phyloP scores from a whole-genome alignment of 441 rosid species.

The Euphorbia schlechtendalii region DNA sequence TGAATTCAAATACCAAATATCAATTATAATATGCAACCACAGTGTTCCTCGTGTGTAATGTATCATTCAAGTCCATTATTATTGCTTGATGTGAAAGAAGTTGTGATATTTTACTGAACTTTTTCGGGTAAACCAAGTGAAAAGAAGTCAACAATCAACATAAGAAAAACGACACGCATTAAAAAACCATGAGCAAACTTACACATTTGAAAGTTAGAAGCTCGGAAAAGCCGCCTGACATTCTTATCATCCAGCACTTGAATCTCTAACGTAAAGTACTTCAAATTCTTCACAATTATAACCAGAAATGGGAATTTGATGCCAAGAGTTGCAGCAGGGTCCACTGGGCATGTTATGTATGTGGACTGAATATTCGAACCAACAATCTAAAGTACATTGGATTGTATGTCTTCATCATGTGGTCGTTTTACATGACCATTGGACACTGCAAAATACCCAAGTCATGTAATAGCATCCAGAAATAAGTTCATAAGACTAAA shows the following conservation, averaged over 20 bases:
- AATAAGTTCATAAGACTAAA: neutral
- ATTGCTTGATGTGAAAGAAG: neutral
- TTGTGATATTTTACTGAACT: neutral
- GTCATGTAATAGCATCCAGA: neutral
- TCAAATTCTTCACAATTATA: constrained; percentile 78
- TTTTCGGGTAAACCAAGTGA: neutral
- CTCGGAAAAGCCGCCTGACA: constrained; percentile 86
- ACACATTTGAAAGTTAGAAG: constrained; percentile 98
- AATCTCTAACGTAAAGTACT: constrained; percentile 89
- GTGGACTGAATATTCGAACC: constrained; percentile 85
- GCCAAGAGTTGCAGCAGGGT: constrained; percentile 86
- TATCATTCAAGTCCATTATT: neutral
- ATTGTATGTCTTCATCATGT: constrained; percentile 92
- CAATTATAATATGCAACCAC: neutral
- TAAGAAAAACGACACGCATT: constrained; percentile 7
- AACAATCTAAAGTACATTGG: constrained; percentile 80
- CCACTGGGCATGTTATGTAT: constrained; percentile 87
- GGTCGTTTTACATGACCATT: constrained; percentile 88
- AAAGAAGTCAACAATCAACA: neutral
- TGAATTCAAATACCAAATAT: constrained; percentile 12
- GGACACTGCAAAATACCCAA: constrained; percentile 41
- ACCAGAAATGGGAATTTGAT: constrained; percentile 93
- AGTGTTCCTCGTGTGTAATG: too few relatives aligned
- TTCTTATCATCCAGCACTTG: constrained; percentile 96
- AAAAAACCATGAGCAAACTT: constrained; percentile 38